These are phyloP conservation scores for Quercus tomentella DNA, from an alignment of 331 rosid species.

Conservation along the genomic window DNA sequence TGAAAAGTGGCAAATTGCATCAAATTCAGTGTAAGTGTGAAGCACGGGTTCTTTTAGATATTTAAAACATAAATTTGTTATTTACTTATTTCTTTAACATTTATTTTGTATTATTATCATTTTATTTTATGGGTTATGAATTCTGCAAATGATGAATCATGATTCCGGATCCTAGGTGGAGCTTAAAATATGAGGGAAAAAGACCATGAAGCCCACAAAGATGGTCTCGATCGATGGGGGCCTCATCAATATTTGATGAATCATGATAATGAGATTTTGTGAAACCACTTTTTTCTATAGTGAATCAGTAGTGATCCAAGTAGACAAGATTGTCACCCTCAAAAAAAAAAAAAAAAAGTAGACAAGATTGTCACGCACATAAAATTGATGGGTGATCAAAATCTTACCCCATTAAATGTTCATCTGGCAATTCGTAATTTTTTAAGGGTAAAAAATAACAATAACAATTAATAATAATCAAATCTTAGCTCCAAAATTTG, in stretches of 20 bases:
- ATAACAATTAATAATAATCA: too few relatives aligned
- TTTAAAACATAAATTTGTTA: constrained; percentile 20
- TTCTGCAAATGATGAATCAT: constrained; percentile 27
- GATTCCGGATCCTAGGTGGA: constrained; percentile 70
- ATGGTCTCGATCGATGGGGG: not conserved
- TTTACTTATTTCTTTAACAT: constrained; percentile 23
- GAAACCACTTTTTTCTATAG: too few relatives aligned
- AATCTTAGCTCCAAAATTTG: too few relatives aligned
- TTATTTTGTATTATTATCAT: constrained; percentile 26
- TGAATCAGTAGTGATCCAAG: too few relatives aligned
- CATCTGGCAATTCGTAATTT: too few relatives aligned
- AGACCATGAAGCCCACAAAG: constrained; percentile 22
- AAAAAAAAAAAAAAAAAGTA: too few relatives aligned
- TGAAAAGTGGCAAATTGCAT: constrained; percentile 46
- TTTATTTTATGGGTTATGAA: constrained; percentile 1
- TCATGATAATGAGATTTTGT: not conserved
- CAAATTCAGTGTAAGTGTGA: constrained; percentile 64
- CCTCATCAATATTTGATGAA: not conserved
- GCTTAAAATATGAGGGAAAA: constrained; percentile 11
- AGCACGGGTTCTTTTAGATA: constrained; percentile 33
- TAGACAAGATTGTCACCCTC: too few relatives aligned
- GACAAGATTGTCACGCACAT: too few relatives aligned
- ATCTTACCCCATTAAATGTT: constrained; percentile 9
- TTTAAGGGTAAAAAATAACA: too few relatives aligned
- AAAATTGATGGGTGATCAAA: not conserved